A percentile compares a stretch with the other conserved stretches of the same genome.
Conservation (phyloP, 768 basidiomycete species). For the Daedaleopsis nitida region DNA sequence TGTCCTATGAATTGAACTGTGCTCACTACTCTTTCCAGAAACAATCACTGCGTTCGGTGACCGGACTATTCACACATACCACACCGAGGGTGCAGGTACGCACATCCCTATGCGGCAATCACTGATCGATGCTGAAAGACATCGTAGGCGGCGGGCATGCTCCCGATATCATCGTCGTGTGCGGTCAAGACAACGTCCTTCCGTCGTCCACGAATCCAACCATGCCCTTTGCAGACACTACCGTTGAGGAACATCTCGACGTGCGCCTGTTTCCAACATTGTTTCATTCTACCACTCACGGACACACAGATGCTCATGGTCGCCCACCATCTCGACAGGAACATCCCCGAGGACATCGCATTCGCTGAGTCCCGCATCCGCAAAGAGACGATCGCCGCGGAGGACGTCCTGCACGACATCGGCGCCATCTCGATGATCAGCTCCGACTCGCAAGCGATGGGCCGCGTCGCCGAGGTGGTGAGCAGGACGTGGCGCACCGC, state of each 20-base stretch:
- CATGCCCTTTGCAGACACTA: conserved; percentile 87
- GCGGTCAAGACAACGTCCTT: conserved; percentile 83
- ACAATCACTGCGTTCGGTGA: conserved; percentile 89
- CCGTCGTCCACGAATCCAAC: conserved; percentile 98
- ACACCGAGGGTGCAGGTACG: conserved; percentile 90
- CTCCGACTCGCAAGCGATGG: conserved; percentile 98
- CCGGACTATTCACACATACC: conserved; percentile 96
- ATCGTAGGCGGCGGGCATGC: conserved; percentile 81
- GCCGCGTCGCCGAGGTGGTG: conserved; percentile 93
- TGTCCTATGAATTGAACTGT: neutral
- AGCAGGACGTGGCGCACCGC: conserved; percentile 96
- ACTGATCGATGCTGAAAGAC: neutral
- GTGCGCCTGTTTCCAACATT: conserved; percentile 45
- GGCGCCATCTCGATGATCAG: conserved; percentile 98
- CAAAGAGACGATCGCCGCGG: conserved; percentile 95
- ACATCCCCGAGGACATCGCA: conserved; percentile 90
- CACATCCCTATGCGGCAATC: conserved; percentile 1
- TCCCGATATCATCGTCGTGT: conserved; percentile 99
- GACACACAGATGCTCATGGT: conserved; percentile 92
- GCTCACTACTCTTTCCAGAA: conserved; percentile 42
- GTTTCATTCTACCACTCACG: neutral
- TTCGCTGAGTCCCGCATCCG: conserved; percentile 98
- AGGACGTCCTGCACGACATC: conserved; percentile 90
- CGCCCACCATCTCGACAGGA: conserved; percentile 91
- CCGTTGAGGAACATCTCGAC: conserved; percentile 95